Percentiles rank a stretch among this genome's conserved stretches.
Conservation (phyloP, 2,329 filamentous ascomycete genomes). For the Sarocladium brachiariae region DNA sequence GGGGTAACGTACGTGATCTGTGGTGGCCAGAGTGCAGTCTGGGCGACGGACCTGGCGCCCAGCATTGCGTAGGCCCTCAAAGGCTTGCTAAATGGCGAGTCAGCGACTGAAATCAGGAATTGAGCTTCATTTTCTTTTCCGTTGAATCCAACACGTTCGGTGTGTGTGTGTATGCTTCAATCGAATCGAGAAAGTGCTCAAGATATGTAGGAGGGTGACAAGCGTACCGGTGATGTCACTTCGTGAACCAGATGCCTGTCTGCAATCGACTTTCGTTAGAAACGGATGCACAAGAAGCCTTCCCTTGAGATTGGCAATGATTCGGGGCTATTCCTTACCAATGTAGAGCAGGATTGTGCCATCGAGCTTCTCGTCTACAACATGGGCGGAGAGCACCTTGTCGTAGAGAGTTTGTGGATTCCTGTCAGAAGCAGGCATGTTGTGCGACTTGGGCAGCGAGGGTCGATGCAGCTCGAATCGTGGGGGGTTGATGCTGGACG, state of each 20-base stretch:
- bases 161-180: too few relatives aligned
- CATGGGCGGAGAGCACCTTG: conserved; percentile 92
- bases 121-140: not conserved
- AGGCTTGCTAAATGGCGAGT: conserved; percentile 65
- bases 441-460: not conserved
- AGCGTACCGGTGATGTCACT: conserved; percentile 85
- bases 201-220: not conserved
- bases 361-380: conserved; percentile 92
- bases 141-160: not conserved
- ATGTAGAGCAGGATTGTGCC: conserved; percentile 92
- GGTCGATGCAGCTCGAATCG: too few relatives aligned
- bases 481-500: too few relatives aligned
- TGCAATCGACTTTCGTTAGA: conserved; percentile 25
- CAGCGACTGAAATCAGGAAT: not conserved
- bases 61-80: conserved; percentile 89
- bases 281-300: not conserved
- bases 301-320: not conserved
- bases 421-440: conserved; percentile 9
- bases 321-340: conserved; percentile 46
- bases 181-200: not conserved
- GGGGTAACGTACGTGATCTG: conserved; percentile 72
- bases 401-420: conserved; percentile 82
- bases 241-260: conserved; percentile 96
- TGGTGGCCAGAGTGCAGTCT: conserved; percentile 93
- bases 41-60: conserved; percentile 81